phyloP scores from a whole-genome alignment of 148 eudicot genomes.

The Vaccinium myrtillus region DNA sequence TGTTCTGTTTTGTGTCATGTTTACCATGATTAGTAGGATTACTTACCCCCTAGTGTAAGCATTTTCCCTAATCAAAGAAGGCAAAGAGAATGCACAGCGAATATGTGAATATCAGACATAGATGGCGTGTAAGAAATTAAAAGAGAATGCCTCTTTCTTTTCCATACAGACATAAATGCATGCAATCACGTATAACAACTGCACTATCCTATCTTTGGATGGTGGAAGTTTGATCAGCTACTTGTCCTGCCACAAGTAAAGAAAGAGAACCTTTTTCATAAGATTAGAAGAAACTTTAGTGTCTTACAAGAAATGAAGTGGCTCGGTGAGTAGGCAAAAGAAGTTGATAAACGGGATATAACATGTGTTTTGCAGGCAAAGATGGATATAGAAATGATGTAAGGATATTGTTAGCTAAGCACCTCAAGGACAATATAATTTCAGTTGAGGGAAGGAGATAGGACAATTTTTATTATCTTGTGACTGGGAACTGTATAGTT shows the following conservation, averaged over 20 bases:
- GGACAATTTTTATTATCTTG: not conserved
- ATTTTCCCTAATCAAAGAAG: not conserved
- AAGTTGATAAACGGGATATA: not conserved
- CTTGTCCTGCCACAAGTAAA: not conserved
- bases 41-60: not conserved
- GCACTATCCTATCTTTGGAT: not conserved
- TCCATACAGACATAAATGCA: not conserved
- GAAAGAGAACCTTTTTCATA: not conserved
- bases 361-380: not conserved
- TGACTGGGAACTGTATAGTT: not conserved
- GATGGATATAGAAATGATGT: not conserved
- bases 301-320: not conserved
- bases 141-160: not conserved
- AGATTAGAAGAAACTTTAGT: not conserved
- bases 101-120: not conserved
- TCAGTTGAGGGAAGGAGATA: not conserved
- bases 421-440: not conserved
- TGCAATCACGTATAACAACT: not conserved
- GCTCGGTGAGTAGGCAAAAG: not conserved
- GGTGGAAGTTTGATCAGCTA: not conserved
- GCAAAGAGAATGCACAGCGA: not conserved
- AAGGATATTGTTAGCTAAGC: not conserved
- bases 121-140: not conserved
- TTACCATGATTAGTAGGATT: not conserved
- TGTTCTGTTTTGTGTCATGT: not conserved